Evolutionary conservation across 352 stramenopile species (phyloP).

Genomic region (Blastocystis sp.): DNA sequence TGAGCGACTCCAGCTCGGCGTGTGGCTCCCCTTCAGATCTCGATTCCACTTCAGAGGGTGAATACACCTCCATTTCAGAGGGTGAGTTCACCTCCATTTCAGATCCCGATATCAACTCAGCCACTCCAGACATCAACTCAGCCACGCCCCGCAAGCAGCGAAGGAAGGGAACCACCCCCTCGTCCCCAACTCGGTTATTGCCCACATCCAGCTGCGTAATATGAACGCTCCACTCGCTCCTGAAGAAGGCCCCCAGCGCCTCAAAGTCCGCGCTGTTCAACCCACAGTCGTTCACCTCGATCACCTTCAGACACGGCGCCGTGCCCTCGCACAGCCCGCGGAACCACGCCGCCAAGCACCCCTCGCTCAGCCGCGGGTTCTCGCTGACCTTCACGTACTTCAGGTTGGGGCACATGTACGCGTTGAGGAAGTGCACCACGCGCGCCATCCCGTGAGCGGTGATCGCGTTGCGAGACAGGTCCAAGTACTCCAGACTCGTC

Average conservation of each 20-base stretch:
- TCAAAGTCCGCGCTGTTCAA: not conserved
- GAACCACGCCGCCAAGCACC: not conserved
- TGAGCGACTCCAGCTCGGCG: not conserved
- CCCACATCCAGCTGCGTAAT: constrained; percentile 5
- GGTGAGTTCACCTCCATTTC: too few relatives aligned
- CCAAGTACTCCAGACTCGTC: not conserved
- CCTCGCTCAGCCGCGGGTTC: not conserved
- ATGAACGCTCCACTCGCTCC: not conserved
- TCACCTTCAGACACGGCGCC: not conserved
- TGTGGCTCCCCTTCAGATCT: too few relatives aligned
- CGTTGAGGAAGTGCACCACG: not conserved
- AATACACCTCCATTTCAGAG: too few relatives aligned
- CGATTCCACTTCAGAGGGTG: too few relatives aligned
- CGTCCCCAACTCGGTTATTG: not conserved
- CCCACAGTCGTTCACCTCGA: constrained; percentile 21
- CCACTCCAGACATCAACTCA: too few relatives aligned
- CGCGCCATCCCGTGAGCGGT: not conserved
- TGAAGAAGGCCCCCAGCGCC: not conserved
- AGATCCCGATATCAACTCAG: too few relatives aligned
- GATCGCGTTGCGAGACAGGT: not conserved
- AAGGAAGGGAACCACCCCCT: not conserved
- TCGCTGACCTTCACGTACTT: not conserved
- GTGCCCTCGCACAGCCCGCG: not conserved
- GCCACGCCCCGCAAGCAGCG: not conserved
- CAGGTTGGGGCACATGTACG: not conserved